Evolutionary conservation across 441 rosid genomes (phyloP), one percentile per base, ranked within the genome.

Genomic region (Croton laevigatus): DNA sequence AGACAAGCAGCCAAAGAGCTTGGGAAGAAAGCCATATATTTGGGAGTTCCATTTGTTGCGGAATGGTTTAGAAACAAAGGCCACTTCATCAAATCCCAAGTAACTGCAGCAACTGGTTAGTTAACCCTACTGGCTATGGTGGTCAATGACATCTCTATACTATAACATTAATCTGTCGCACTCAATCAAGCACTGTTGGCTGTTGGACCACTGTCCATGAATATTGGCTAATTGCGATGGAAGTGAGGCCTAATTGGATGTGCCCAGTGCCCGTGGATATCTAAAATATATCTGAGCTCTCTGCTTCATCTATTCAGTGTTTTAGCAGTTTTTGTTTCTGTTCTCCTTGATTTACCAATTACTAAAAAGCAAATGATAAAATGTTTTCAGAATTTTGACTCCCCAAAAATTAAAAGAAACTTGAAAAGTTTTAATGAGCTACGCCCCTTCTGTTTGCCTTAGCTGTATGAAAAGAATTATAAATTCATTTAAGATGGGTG

Each of bases 61-160:
- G 99, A 94, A 83, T 94, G 99, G 99, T 88, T 94, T 80, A 88
- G 99, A 80, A 90, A 87, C 84, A 91, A 94, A 81, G 98, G 98
- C 59, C 98, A 94, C 76, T 91, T 78, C 73, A 89, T 91, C 68
- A 94, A 91, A 81, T 94, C 97, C 49, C 97, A 90, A 79, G 87
- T 91, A 51, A 94, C 97, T 59, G 98, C 98, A 63, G 98, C 97
- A 68, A 92, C 97, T 79, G 99, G 98, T 94, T 76, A 68, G 86
- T 79, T 64, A 22, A 62, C 58, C 67, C 61, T 58, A 61, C 58
- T 49, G 61, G 57, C 70, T 65, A 59, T 34, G 19, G 36, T 72
- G 65, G 66, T 63, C 58, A 72, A 38, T 68, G 58, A 42, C 32
- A 72, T 62, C 66, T 34, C 3, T 22, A 27, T 32, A n/a, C 3